Percentiles rank a stretch among this genome's conserved stretches.
Conservation (phyloP, 1,284 basidiomycete genomes). For the Trametes versicolor region DNA sequence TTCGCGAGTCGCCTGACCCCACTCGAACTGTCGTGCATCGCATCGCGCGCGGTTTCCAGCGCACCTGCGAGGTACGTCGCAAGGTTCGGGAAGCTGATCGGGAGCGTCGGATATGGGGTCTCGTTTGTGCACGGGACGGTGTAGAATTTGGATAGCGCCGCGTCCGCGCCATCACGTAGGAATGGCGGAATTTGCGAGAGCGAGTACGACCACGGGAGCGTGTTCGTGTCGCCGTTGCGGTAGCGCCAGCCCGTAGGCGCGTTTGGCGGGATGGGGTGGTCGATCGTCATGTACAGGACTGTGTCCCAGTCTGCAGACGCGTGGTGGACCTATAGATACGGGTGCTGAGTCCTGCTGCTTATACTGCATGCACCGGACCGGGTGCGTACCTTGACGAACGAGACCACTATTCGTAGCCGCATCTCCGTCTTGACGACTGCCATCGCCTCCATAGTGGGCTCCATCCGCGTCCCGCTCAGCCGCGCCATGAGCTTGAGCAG, state of each 20-base stretch:
- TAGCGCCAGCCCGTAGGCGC: conserved; percentile 57
- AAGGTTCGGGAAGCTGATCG: conserved; percentile 77
- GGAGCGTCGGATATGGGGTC: conserved; percentile 72
- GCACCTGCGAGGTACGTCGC: conserved; percentile 78
- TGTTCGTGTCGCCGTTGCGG: conserved; percentile 64
- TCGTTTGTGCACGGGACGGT: conserved; percentile 68
- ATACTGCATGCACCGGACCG: background rate
- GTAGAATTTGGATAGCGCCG: conserved; percentile 70
- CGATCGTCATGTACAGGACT: conserved; percentile 78
- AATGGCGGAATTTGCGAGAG: conserved; percentile 66
- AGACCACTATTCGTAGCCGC: conserved; percentile 74
- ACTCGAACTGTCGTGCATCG: conserved; percentile 62
- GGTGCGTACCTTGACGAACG: conserved; percentile 71
- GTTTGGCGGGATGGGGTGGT: conserved; percentile 64
- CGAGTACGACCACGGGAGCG: conserved; percentile 76
- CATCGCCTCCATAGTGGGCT: conserved; percentile 74
- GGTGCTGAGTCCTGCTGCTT: background rate
- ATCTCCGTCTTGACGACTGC: conserved; percentile 64
- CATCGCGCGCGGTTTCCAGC: conserved; percentile 71
- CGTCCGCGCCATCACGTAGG: conserved; percentile 69
- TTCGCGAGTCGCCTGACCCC: conserved; percentile 74
- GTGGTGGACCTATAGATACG: conserved; percentile 59
- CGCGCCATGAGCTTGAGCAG: conserved; percentile 77
- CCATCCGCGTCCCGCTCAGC: conserved; percentile 71
- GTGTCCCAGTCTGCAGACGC: conserved; percentile 72